phyloP scores from a whole-genome alignment of 2,329 filamentous ascomycete genomes.

The Dothiorella sarmentorum region DNA sequence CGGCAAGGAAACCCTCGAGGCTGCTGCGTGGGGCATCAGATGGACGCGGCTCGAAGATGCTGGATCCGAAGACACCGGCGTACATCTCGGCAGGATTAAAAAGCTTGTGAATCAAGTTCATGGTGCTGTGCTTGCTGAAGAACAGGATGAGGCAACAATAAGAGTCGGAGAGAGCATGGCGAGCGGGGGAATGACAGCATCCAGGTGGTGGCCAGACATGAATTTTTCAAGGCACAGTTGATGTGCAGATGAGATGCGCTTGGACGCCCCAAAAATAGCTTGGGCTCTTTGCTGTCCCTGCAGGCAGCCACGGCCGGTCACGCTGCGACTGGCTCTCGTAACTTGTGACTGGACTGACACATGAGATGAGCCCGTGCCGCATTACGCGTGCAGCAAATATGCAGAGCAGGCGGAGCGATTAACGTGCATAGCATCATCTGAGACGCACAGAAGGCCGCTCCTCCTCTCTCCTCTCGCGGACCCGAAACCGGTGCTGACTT shows the following conservation, averaged over 20 bases:
- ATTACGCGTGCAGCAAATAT: neutral
- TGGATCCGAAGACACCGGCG: neutral
- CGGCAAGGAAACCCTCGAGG: constrained; percentile 2
- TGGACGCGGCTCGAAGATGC: constrained; percentile 8
- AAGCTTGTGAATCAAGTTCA: constrained; percentile 3
- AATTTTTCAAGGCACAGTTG: constrained; percentile 11
- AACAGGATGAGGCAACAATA: neutral
- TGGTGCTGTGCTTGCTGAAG: neutral
- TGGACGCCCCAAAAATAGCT: constrained; percentile 6
- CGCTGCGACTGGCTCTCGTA: neutral
- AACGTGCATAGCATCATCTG: no score
- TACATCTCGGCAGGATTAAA: neutral
- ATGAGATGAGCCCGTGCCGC: constrained; percentile 9
- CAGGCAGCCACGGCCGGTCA: constrained; percentile 7
- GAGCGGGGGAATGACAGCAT: neutral
- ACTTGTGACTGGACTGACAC: constrained; percentile 9
- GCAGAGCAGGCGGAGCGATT: no score
- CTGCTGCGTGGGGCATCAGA: constrained; percentile 1
- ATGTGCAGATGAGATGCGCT: constrained; percentile 6
- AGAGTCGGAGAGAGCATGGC: neutral
- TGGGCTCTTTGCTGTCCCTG: constrained; percentile 8
- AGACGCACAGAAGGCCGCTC: neutral
- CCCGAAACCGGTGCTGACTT: neutral
- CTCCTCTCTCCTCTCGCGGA: neutral
- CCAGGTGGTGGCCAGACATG: neutral